Percentiles rank a stretch among this genome's conserved stretches.
These are phyloP conservation scores for Entoloma clypeatum DNA, from an alignment of 1,284 basidiomycete genomes.

Conservation along the genomic window DNA sequence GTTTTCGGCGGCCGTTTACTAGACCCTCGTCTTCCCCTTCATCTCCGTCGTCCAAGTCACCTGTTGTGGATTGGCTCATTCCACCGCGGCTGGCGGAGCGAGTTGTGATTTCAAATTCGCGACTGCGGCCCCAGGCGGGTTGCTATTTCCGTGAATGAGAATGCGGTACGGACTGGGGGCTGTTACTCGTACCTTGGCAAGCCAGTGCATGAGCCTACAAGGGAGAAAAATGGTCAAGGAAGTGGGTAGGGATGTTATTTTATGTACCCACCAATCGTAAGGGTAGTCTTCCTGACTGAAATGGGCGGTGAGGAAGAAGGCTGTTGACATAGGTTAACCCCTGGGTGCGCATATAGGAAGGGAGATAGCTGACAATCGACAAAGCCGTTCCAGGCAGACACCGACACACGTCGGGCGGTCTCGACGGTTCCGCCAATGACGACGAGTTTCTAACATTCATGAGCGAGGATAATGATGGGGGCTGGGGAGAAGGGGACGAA, in stretches of 20 bases:
- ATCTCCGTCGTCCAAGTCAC: slow-evolving; percentile 76
- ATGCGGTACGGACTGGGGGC: too few species aligned
- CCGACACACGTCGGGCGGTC: slow-evolving; percentile 66
- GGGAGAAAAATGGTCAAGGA: slow-evolving; percentile 7
- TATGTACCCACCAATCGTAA: slow-evolving; percentile 63
- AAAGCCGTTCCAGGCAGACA: slow-evolving; percentile 83
- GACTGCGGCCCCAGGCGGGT: slow-evolving; percentile 79
- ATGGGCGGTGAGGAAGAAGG: slow-evolving; percentile 83
- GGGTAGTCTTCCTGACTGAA: slow-evolving; percentile 84
- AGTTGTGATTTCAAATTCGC: slow-evolving; percentile 84
- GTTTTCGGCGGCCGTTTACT: slow-evolving; percentile 64
- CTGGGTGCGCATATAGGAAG: neutral
- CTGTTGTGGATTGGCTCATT: slow-evolving; percentile 61
- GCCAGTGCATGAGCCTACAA: slow-evolving; percentile 78
- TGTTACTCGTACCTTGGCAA: slow-evolving; percentile 56
- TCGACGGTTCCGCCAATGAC: slow-evolving; percentile 78
- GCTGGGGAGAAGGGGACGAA: slow-evolving; percentile 26
- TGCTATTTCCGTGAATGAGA: too few species aligned
- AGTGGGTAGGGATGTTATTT: slow-evolving; percentile 10
- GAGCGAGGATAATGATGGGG: slow-evolving; percentile 3
- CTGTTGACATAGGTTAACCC: slow-evolving; percentile 33
- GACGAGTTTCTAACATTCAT: slow-evolving; percentile 57
- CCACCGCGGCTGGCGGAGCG: slow-evolving; percentile 60
- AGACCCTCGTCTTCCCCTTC: slow-evolving; percentile 54
- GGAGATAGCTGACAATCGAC: slow-evolving; percentile 62